Evolutionary conservation across 331 rosid genomes (phyloP).

Genomic region (Spiraea crenata): DNA sequence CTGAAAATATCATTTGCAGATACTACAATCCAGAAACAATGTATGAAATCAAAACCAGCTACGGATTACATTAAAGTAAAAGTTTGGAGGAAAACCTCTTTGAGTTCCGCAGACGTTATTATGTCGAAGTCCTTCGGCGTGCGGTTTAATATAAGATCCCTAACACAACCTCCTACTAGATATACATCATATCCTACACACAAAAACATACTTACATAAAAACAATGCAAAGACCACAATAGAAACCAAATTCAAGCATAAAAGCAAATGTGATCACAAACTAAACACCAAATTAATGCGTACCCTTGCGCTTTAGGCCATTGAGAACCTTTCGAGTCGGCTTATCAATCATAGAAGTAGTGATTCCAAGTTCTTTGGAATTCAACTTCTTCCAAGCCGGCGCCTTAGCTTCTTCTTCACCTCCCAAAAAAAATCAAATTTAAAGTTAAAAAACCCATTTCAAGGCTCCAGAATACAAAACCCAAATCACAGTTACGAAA

Average conservation of each 20-base stretch:
- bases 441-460: slow-evolving; percentile 4
- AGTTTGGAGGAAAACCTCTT: slow-evolving; percentile 53
- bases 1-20: slow-evolving; percentile 33
- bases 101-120: slow-evolving; percentile 75
- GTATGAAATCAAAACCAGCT: neutral
- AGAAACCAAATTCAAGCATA: neutral
- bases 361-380: slow-evolving; percentile 75
- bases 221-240: neutral
- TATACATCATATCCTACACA: slow-evolving; percentile 73
- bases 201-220: slow-evolving; percentile 3
- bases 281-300: neutral
- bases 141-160: slow-evolving; percentile 73
- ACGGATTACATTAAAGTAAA: slow-evolving; percentile 15
- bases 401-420: slow-evolving; percentile 32
- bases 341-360: slow-evolving; percentile 54
- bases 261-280: neutral
- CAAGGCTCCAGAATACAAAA: neutral
- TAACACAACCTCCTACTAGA: slow-evolving; percentile 91
- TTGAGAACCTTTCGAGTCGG: slow-evolving; percentile 67
- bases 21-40: slow-evolving; percentile 10
- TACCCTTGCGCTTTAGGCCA: slow-evolving; percentile 64
- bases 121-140: slow-evolving; percentile 91
- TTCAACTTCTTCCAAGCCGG: slow-evolving; percentile 61
- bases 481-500: neutral
- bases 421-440: neutral